phyloP scores from a whole-genome alignment of 768 basidiomycete genomes.

The Kwoniella botswanensis region DNA sequence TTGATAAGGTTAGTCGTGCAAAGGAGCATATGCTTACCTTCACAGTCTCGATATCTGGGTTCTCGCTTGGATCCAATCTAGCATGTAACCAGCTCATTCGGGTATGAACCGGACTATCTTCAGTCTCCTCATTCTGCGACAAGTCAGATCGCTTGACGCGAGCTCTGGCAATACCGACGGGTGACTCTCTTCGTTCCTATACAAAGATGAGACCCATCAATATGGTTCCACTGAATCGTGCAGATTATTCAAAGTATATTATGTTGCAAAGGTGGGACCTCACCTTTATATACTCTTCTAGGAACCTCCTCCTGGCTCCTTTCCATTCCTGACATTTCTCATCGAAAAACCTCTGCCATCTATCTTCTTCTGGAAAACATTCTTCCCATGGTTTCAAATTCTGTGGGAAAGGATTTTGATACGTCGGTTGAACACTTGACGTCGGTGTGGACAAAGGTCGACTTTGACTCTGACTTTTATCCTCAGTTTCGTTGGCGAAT shows the following conservation, averaged over 20 bases:
- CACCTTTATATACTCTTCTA: slow-evolving; percentile 51
- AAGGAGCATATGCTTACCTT: slow-evolving; percentile 30
- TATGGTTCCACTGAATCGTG: background rate
- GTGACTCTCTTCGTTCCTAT: slow-evolving; percentile 53
- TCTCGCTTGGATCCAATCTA: slow-evolving; percentile 29
- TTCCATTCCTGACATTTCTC: slow-evolving; percentile 20
- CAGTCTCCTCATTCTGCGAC: background rate
- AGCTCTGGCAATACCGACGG: slow-evolving; percentile 46
- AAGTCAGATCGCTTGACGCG: background rate
- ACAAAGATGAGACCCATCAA: background rate
- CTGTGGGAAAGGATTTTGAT: slow-evolving; percentile 34
- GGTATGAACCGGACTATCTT: slow-evolving; percentile 8
- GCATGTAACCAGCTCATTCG: slow-evolving; percentile 46
- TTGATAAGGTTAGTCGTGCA: too few species aligned
- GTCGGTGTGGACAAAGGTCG: background rate
- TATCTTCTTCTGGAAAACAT: slow-evolving; percentile 50
- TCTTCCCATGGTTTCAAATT: slow-evolving; percentile 46
- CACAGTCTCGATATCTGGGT: slow-evolving; percentile 36
- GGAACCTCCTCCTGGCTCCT: slow-evolving; percentile 26
- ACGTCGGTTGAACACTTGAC: slow-evolving; percentile 21
- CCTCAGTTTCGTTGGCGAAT: slow-evolving; percentile 19
- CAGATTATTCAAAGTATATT: too few species aligned
- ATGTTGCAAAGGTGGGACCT: too few species aligned
- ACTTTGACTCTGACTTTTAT: slow-evolving; percentile 5
- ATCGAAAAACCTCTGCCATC: slow-evolving; percentile 45